Conservation (phyloP, 202 grass and related monocot species). For the Musa balbisiana region DNA sequence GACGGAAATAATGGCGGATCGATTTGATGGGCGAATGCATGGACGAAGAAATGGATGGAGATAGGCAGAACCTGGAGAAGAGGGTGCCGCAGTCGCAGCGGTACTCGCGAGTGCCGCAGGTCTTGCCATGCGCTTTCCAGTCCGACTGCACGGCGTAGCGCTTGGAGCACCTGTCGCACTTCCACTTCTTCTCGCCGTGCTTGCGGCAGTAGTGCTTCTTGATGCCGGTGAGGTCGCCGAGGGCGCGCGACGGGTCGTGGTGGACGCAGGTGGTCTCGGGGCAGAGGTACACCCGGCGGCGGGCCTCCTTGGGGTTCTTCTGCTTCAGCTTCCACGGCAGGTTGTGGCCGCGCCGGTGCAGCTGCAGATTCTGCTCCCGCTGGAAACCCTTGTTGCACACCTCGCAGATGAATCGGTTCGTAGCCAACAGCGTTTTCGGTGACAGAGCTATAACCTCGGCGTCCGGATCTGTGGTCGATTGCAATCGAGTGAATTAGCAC, state of each 20-base stretch:
- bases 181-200: conserved; percentile 99
- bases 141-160: conserved; percentile 96
- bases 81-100: conserved; percentile 95
- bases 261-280: conserved; percentile 96
- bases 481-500: no score
- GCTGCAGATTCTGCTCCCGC: conserved; percentile 24
- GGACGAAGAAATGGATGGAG: no score
- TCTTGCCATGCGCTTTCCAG: conserved; percentile 99
- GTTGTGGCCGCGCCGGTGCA: conserved; percentile 28
- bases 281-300: conserved; percentile 84
- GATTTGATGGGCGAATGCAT: not conserved
- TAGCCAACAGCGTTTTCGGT: conserved; percentile 16
- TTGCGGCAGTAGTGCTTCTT: conserved; percentile 99
- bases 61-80: conserved; percentile 63
- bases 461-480: conserved; percentile 1
- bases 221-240: conserved; percentile 92
- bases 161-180: conserved; percentile 97
- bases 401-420: conserved; percentile 24
- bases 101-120: conserved; percentile 92
- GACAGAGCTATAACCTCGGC: conserved; percentile 22
- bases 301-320: not conserved
- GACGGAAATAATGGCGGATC: not conserved
- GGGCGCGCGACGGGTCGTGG: conserved; percentile 79
- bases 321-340: conserved; percentile 27
- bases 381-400: conserved; percentile 25